Percentiles rank a stretch among this genome's conserved stretches.
These are phyloP conservation scores for Chondrus crispus DNA, from an alignment of 23 red algal genomes.

Conservation along the genomic window DNA sequence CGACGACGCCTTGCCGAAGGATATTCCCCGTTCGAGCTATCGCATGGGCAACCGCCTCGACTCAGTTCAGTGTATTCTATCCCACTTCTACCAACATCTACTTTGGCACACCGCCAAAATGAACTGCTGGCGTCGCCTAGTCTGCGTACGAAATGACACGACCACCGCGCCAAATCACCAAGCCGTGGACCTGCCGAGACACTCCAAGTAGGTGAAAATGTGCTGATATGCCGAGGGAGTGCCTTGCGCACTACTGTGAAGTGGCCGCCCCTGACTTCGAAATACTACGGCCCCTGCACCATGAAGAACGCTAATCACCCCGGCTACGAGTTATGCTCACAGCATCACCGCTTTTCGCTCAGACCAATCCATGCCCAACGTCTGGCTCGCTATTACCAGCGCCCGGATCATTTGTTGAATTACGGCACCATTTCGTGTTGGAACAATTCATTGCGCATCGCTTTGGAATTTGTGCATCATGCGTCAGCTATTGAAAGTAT, in stretches of 20 bases:
- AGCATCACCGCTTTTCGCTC: background rate
- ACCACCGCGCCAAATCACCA: background rate
- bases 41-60: background rate
- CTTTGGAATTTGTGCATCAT: no score
- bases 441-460: no score
- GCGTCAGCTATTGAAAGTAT: no score
- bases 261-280: background rate
- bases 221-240: background rate
- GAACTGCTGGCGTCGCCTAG: background rate
- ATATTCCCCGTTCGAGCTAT: background rate
- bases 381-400: background rate
- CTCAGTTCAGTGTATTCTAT: background rate
- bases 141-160: background rate
- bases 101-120: background rate
- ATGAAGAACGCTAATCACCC: background rate
- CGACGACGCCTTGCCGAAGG: background rate
- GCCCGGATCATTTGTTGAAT: background rate
- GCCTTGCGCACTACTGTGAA: background rate
- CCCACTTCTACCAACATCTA: background rate
- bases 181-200: background rate
- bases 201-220: background rate
- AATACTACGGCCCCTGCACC: slow-evolving; percentile 16
- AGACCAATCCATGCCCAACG: background rate
- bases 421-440: no score
- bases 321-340: background rate